Percentiles rank a stretch among this genome's conserved stretches.
phyloP scores from a whole-genome alignment of 306 rosid genomes.

The Gleditsia sinensis region DNA sequence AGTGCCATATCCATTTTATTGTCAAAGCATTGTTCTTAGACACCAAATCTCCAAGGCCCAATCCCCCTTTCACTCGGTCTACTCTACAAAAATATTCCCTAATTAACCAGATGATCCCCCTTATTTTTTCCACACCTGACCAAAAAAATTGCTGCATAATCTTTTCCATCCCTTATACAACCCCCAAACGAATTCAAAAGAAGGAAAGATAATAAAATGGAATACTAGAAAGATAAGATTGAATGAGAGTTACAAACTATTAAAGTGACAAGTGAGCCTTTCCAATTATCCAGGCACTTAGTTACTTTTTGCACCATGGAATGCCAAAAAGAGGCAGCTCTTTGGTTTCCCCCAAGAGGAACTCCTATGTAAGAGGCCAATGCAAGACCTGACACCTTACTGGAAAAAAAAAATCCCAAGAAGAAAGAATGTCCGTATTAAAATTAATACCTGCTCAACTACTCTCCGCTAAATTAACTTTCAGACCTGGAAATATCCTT shows the following conservation, averaged over 20 bases:
- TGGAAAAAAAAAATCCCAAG: not conserved
- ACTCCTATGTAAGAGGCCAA: not conserved
- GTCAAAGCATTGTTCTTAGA: no score
- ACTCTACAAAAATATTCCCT: no score
- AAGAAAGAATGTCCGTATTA: not conserved
- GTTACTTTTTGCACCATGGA: not conserved
- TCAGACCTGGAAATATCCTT: not conserved
- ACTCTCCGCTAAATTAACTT: not conserved
- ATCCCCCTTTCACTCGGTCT: no score
- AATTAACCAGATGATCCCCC: not conserved
- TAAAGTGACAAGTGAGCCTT: not conserved
- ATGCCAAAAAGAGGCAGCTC: not conserved
- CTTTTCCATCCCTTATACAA: not conserved
- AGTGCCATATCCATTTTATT: no score
- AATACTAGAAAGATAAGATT: not conserved
- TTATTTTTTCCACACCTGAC: not conserved
- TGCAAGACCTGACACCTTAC: not conserved
- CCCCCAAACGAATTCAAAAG: not conserved
- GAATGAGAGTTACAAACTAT: not conserved
- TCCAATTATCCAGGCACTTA: not conserved
- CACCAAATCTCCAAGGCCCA: no score
- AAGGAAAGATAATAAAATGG: not conserved
- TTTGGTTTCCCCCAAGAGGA: not conserved
- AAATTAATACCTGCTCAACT: not conserved
- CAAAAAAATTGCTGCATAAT: not conserved